Evolutionary conservation across 345 rosid genomes (phyloP).

Genomic region (Citrus sp.): DNA sequence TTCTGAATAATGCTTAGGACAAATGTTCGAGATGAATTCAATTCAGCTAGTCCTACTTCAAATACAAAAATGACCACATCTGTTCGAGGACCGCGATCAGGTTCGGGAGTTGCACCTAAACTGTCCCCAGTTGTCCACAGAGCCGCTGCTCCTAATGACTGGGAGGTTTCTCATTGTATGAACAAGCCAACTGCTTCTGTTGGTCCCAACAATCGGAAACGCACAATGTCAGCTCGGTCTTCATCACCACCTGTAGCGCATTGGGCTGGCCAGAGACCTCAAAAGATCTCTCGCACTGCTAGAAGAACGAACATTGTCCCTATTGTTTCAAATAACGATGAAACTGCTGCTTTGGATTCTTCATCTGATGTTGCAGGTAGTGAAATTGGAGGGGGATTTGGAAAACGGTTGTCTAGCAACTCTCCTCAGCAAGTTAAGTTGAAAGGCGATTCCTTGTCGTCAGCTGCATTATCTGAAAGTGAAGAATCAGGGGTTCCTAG

Average conservation of each 20-base stretch:
- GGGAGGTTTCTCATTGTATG: slow-evolving; percentile 81
- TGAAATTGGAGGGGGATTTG: slow-evolving; percentile 63
- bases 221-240: slow-evolving; percentile 55
- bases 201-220: slow-evolving; percentile 74
- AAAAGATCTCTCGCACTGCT: slow-evolving; percentile 78
- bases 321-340: slow-evolving; percentile 66
- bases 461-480: slow-evolving; percentile 81
- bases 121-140: slow-evolving; percentile 63
- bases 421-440: slow-evolving; percentile 80
- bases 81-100: slow-evolving; percentile 72
- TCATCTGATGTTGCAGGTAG: slow-evolving; percentile 61
- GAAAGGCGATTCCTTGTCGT: slow-evolving; percentile 68
- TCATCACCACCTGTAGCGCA: slow-evolving; percentile 85
- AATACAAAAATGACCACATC: slow-evolving; percentile 58
- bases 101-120: slow-evolving; percentile 60
- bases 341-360: slow-evolving; percentile 55
- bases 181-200: slow-evolving; percentile 64
- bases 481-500: slow-evolving; percentile 87
- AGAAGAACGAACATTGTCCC: slow-evolving; percentile 83
- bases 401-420: slow-evolving; percentile 52
- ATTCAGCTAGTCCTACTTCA: slow-evolving; percentile 69
- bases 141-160: slow-evolving; percentile 61
- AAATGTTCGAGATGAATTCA: slow-evolving; percentile 62
- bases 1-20: slow-evolving; percentile 44
- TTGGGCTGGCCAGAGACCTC: slow-evolving; percentile 88